Percentiles rank a stretch among this genome's conserved stretches.
These are phyloP conservation scores for Erysimum cheiri DNA, from an alignment of 441 rosid genomes.

Conservation along the genomic window DNA sequence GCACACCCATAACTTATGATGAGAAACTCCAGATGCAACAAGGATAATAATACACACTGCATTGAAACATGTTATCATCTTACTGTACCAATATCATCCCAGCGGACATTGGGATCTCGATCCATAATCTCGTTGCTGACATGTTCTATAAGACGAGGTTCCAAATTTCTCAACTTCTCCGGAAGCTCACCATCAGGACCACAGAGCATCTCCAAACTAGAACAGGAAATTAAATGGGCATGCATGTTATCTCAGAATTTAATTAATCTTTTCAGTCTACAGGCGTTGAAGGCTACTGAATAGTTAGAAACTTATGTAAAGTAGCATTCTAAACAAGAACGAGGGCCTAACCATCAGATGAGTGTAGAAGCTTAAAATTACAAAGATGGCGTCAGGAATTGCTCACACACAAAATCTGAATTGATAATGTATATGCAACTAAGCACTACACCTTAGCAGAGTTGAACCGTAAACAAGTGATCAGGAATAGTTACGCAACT, in stretches of 20 bases:
- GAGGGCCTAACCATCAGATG: slow-evolving; percentile 21
- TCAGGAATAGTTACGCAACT: slow-evolving; percentile 16
- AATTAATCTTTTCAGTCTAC: slow-evolving; percentile 17
- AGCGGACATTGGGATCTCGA: slow-evolving; percentile 90
- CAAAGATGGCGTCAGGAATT: slow-evolving; percentile 11
- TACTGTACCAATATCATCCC: slow-evolving; percentile 91
- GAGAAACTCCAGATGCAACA: slow-evolving; percentile 37
- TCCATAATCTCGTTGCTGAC: slow-evolving; percentile 98
- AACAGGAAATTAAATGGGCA: slow-evolving; percentile 22
- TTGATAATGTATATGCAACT: slow-evolving; percentile 4
- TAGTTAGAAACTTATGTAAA: background rate
- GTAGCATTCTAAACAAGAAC: slow-evolving; percentile 14
- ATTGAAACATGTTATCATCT: slow-evolving; percentile 34
- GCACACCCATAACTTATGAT: slow-evolving; percentile 39
- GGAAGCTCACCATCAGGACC: slow-evolving; percentile 99
- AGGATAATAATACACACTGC: slow-evolving; percentile 20
- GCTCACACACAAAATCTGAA: slow-evolving; percentile 23
- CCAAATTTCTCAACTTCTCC: slow-evolving; percentile 90
- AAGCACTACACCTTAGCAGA: slow-evolving; percentile 7
- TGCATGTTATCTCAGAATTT: slow-evolving; percentile 1
- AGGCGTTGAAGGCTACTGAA: slow-evolving; percentile 7
- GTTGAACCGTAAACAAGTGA: slow-evolving; percentile 23
- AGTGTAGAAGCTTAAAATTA: background rate
- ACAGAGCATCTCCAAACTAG: slow-evolving; percentile 89
- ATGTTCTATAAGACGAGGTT: slow-evolving; percentile 96